These are phyloP conservation scores for Calonectria crousiana DNA, from an alignment of 2,329 filamentous ascomycete species.

Conservation along the genomic window DNA sequence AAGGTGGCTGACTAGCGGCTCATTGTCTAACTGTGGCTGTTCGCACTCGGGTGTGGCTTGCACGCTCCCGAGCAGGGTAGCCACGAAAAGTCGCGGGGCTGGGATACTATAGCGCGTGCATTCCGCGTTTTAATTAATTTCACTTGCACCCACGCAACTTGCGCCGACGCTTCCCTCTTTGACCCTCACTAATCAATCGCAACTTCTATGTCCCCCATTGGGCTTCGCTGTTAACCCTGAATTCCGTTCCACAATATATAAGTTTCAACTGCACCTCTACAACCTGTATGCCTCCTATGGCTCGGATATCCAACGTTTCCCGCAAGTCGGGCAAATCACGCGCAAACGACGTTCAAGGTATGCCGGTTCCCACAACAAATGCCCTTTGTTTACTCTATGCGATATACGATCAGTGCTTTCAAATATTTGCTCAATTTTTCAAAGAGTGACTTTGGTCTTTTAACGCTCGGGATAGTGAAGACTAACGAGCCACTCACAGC, in stretches of 20 bases:
- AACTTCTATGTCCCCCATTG: background rate
- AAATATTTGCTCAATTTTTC: background rate
- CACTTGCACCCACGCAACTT: background rate
- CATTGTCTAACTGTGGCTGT: background rate
- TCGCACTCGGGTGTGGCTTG: background rate
- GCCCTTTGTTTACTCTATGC: background rate
- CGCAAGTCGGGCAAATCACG: slow-evolving; percentile 48
- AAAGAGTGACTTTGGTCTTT: background rate
- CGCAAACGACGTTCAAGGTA: slow-evolving; percentile 58
- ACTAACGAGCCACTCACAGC: slow-evolving; percentile 60
- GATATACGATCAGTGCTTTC: background rate
- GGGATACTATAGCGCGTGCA: slow-evolving; percentile 22
- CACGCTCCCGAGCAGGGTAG: background rate
- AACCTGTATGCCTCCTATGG: slow-evolving; percentile 32
- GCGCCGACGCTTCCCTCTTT: background rate
- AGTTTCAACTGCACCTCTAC: background rate
- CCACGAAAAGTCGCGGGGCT: slow-evolving; percentile 32
- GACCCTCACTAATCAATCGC: background rate
- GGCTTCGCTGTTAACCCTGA: background rate
- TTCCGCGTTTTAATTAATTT: slow-evolving; percentile 15
- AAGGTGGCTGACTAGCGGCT: background rate
- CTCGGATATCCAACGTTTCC: slow-evolving; percentile 26
- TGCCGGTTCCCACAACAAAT: background rate
- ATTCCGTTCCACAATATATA: too few relatives aligned
- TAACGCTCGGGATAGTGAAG: background rate